A percentile compares a stretch with the other conserved stretches of the same genome.
These are phyloP conservation scores for Termitomyces sp. DNA, from an alignment of 768 basidiomycete species.

Conservation along the genomic window DNA sequence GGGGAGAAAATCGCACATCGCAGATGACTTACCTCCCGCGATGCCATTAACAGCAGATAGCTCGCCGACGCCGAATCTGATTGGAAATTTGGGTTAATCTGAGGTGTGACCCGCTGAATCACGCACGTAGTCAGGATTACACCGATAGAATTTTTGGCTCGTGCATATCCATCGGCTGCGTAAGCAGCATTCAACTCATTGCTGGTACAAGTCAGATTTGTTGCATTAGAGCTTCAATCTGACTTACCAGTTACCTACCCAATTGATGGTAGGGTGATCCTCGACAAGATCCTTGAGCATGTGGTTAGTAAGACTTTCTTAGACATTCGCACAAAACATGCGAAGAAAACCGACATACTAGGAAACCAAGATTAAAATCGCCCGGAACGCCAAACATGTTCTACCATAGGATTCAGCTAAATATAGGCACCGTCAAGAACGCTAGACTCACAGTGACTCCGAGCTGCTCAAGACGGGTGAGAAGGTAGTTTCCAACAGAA, in stretches of 20 bases:
- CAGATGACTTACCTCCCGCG: constrained; percentile 45
- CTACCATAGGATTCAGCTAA: constrained; percentile 28
- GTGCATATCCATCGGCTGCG: constrained; percentile 90
- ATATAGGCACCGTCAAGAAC: too few species aligned
- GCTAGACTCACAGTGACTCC: constrained; percentile 41
- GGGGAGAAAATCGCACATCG: constrained; percentile 9
- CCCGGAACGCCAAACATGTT: constrained; percentile 82
- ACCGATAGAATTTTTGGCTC: constrained; percentile 74
- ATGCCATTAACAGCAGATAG: constrained; percentile 83
- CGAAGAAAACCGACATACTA: constrained; percentile 27
- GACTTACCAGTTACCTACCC: constrained; percentile 80
- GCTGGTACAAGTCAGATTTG: constrained; percentile 27
- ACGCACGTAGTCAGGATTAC: constrained; percentile 71
- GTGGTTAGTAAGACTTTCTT: neutral
- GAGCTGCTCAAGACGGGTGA: constrained; percentile 53
- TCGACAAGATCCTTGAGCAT: constrained; percentile 71
- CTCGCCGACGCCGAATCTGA: constrained; percentile 90
- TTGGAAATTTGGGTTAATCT: neutral
- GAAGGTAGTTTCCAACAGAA: constrained; percentile 50
- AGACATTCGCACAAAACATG: neutral
- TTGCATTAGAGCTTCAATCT: too few species aligned
- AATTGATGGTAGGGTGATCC: constrained; percentile 69
- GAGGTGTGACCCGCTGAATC: constrained; percentile 6
- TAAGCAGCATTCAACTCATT: constrained; percentile 87
- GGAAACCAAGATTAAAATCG: constrained; percentile 77